phyloP scores from a whole-genome alignment of 2,329 filamentous ascomycete genomes.

The Pseudonectria foliicola region DNA sequence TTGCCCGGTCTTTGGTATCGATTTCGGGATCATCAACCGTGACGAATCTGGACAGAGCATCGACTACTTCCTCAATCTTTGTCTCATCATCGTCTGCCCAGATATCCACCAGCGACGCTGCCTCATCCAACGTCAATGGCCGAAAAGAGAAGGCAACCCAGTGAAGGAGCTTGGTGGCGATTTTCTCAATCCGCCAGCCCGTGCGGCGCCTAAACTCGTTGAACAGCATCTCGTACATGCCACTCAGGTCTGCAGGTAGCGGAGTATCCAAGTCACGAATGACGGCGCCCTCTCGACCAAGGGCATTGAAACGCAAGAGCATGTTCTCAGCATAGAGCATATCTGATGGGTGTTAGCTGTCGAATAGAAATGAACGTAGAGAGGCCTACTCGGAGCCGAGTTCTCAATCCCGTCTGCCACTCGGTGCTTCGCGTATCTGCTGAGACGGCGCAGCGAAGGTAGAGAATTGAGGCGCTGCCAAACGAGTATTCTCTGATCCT shows the following conservation, averaged over 20 bases:
- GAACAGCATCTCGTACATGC: constrained; percentile 20
- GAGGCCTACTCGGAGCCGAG: constrained; percentile 24
- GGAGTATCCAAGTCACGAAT: constrained; percentile 21
- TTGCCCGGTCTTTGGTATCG: constrained; percentile 14
- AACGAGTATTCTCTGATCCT: constrained; percentile 22
- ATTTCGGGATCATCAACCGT: constrained; percentile 17
- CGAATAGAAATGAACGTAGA: neutral
- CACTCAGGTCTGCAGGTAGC: constrained; percentile 17
- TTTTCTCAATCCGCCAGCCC: constrained; percentile 5
- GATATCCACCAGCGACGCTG: constrained; percentile 14
- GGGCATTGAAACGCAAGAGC: constrained; percentile 20
- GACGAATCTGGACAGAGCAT: constrained; percentile 19
- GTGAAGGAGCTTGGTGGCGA: constrained; percentile 17
- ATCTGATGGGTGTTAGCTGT: constrained; percentile 10
- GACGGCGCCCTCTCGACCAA: constrained; percentile 27
- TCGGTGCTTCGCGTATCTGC: constrained; percentile 22
- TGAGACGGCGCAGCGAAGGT: constrained; percentile 17
- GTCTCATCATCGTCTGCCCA: constrained; percentile 12
- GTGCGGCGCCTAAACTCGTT: constrained; percentile 21
- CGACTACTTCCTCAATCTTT: constrained; percentile 20
- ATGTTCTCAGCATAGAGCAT: constrained; percentile 32
- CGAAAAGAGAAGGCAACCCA: constrained; percentile 22
- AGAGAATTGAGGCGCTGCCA: constrained; percentile 22
- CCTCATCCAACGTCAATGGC: constrained; percentile 14
- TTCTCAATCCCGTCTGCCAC: constrained; percentile 23